phyloP scores from a whole-genome alignment of 2,329 filamentous ascomycete genomes.

The Diaporthe ilicicola region DNA sequence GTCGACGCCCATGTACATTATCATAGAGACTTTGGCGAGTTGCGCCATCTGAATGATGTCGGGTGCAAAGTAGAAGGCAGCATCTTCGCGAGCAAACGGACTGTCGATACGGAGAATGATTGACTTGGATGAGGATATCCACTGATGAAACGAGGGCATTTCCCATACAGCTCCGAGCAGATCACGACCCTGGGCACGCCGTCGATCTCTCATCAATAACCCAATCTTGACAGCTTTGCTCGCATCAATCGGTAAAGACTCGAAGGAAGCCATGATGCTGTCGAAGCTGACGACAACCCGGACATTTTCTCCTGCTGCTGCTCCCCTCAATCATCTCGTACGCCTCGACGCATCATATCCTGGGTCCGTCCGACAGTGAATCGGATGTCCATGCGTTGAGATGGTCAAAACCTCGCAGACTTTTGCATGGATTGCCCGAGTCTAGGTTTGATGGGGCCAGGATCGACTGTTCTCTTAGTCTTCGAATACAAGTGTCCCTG shows the following conservation, averaged over 20 bases:
- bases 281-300: not conserved
- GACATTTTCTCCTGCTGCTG: not conserved
- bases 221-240: not conserved
- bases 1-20: not conserved
- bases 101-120: not conserved
- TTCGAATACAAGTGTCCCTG: not conserved
- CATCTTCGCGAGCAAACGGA: not conserved
- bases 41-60: not conserved
- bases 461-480: not conserved
- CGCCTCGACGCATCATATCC: not conserved
- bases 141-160: not conserved
- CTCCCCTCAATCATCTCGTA: not conserved
- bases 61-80: not conserved
- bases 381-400: not conserved
- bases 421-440: not conserved
- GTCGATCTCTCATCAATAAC: not conserved
- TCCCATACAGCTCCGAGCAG: not conserved
- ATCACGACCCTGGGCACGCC: not conserved
- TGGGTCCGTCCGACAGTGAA: not conserved
- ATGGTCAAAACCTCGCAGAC: not conserved
- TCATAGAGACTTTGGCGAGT: not conserved
- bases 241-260: not conserved
- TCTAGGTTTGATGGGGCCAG: not conserved
- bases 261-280: not conserved
- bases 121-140: not conserved